Conservation (phyloP, 75 land plant genomes). For the Sequoiadendron giganteum region DNA sequence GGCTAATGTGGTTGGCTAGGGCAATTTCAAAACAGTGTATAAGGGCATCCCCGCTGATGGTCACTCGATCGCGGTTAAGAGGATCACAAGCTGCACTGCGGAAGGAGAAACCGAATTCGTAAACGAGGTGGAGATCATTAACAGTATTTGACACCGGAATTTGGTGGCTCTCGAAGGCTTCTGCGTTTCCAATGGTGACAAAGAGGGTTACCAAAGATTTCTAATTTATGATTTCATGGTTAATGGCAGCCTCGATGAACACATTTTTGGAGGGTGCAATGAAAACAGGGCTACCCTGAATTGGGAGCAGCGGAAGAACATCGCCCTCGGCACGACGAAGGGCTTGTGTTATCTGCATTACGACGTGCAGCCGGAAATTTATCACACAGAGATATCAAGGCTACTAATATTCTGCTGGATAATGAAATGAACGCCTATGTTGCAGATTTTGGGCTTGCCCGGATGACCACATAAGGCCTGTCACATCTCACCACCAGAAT, state of each 20-base stretch:
- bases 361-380: slow-evolving; percentile 25
- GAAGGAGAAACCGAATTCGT: slow-evolving; percentile 33
- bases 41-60: background rate
- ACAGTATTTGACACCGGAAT: slow-evolving; percentile 26
- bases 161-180: slow-evolving; percentile 30
- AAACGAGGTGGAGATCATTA: slow-evolving; percentile 44
- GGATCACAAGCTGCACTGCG: slow-evolving; percentile 19
- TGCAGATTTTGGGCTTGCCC: slow-evolving; percentile 42
- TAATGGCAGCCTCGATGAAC: slow-evolving; percentile 30
- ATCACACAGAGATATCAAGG: slow-evolving; percentile 37
- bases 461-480: slow-evolving; percentile 14
- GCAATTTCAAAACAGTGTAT: too few relatives aligned
- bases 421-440: slow-evolving; percentile 31
- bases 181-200: slow-evolving; percentile 21
- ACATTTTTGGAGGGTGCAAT: background rate
- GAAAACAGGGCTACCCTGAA: slow-evolving; percentile 3
- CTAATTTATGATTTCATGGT: slow-evolving; percentile 34
- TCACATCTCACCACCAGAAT: slow-evolving; percentile 34
- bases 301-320: slow-evolving; percentile 33
- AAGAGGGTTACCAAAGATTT: slow-evolving; percentile 19
- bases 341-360: slow-evolving; percentile 35
- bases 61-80: too few relatives aligned
- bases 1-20: too few relatives aligned
- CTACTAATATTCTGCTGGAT: slow-evolving; percentile 39
- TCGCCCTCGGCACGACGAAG: slow-evolving; percentile 25